Base-by-base conservation (phyloP, 345 rosid genomes). In the Aquilaria yunnanensis region DNA sequence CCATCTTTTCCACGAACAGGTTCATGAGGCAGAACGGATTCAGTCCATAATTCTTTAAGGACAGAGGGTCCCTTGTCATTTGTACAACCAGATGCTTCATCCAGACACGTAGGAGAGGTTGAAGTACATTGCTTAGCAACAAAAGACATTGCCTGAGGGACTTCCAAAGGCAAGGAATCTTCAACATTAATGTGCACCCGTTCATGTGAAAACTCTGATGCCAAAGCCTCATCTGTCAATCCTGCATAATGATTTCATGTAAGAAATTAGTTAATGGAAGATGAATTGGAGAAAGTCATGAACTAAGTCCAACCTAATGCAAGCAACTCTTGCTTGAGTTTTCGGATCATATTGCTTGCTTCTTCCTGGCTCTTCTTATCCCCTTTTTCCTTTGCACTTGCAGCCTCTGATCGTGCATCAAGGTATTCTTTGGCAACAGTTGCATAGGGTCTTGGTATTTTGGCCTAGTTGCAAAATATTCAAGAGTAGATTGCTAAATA, bases 251-350 rank as follows among this genome's bases (percentile, higher is more conserved):
- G 56, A 69, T 56, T 60, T 49, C 37, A 41, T 67, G 46, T 54
- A 32, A 67, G 63, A n/a, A 62, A 67, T 47, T 48, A 61, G 62
- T 61, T 31, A 47, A 63, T 34, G 41, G 41, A 34, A 34, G 30
- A 67, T 10, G 63, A 58, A 74, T 47, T 4, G 47, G 53, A 66
- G 67, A 67, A 59, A 16, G 29, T 3, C 41, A 34, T 34, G 51
- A 55, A 66, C 52, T 31, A 66, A 81, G 68, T 61, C 50, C 71
- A 52, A 87, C 96, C 98, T 77, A 85, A 80, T 69, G 86, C 85
- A 70, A 91, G 75, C 72, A 92, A 77, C 76, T 92, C 96, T 72
- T 85, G 93, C 86, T 92, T 92, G 72, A 92, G 88, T 78, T 82
- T 77, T 68, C 85, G 83, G 68, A 92, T 87, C 31, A 70, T 72